Evolutionary conservation across 116 monocot genomes (phyloP), one percentile per base, ranked within the genome.

Genomic region (Thalassia testudinum): DNA sequence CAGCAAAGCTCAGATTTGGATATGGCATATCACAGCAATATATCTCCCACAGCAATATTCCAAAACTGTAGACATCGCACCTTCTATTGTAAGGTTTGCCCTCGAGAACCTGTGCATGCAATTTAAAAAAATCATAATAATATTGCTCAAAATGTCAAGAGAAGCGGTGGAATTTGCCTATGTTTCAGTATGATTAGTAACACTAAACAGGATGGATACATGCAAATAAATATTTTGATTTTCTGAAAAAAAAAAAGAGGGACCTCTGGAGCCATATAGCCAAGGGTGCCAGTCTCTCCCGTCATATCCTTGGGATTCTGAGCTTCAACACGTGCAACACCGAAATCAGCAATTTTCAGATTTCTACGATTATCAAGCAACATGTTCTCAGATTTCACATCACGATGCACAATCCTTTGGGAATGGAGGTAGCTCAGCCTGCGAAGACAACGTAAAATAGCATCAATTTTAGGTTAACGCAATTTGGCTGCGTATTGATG

Each of bases 251-350:
- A 12, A 50, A 55, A 0, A 8, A 21, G 7, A 50, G 21, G 3
- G 57, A 88, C 88, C 88, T 88, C 88, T 26, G 88, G 88, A 25
- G 88, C 88, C 88, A 88, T 88, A 70, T 88, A 88, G 43, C 88
- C 88, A 47, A 83, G 79, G 0, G 88, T 88, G 59, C 88, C 88
- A 25, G 88, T 88, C 58, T 88, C 88, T 20, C 88, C 88, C 7
- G 88, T 88, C 88, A 88, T 88, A 40, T 92, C 92, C 56, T 78
- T 77, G 22, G 86, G 86, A 60, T 92, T 92, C 49, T 68, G 66
- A 42, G 92, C 92, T 60, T 92, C 92, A 49, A 92, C 67, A 17
- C 92, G 76, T 27, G 87, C 87, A 55, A 88, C 87, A 62, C 87
- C 87, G 63, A 88, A 88, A 45, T 88, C 87, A 34, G 87, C 88